Evolutionary conservation across 1,139 yeast species (phyloP).

Genomic region (Kurtzmaniella quercitrusa): DNA sequence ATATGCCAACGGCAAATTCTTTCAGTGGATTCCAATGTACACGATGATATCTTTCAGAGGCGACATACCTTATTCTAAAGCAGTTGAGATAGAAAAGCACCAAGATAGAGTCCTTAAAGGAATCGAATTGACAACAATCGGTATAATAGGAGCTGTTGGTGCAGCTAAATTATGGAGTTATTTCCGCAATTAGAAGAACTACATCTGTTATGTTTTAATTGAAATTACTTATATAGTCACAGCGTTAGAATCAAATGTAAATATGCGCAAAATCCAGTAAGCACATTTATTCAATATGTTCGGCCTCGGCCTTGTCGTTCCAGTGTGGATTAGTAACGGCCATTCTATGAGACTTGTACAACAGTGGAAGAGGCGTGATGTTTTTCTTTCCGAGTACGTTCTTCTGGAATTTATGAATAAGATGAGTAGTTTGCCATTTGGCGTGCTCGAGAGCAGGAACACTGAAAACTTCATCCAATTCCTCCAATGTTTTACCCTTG

Average conservation of each 20-base stretch:
- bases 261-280: neutral
- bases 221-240: constrained; percentile 2
- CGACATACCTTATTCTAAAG: constrained; percentile 73
- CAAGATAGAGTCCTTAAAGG: constrained; percentile 43
- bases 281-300: constrained; percentile 35
- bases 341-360: constrained; percentile 53
- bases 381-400: constrained; percentile 32
- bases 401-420: constrained; percentile 44
- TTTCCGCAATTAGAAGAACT: neutral
- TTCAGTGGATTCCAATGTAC: constrained; percentile 80
- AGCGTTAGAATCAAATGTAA: constrained; percentile 1
- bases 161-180: constrained; percentile 13
- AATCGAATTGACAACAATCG: constrained; percentile 21
- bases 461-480: constrained; percentile 65
- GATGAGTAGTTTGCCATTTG: constrained; percentile 45
- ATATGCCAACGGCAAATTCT: constrained; percentile 34
- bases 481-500: constrained; percentile 65
- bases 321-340: constrained; percentile 59
- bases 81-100: constrained; percentile 51
- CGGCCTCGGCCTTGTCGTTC: constrained; percentile 54
- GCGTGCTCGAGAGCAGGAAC: constrained; percentile 57
- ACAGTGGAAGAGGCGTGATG: constrained; percentile 49
- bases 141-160: constrained; percentile 15
- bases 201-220: neutral
- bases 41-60: constrained; percentile 90